Conservation (phyloP, 768 basidiomycete species). For the Chalciporus piperatus region DNA sequence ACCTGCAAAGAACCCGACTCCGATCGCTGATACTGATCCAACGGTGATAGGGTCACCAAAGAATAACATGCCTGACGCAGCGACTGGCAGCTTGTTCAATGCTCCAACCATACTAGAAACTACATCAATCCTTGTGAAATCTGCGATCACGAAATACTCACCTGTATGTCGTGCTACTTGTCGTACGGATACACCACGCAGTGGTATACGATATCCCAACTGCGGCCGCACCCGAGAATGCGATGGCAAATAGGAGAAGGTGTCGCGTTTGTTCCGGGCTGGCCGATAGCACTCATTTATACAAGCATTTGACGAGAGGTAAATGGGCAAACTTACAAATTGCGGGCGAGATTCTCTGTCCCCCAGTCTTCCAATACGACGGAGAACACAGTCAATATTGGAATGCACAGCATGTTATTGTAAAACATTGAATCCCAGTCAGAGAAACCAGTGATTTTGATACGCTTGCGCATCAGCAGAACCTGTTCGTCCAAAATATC, state of each 20-base stretch:
- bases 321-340: conserved; percentile 72
- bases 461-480: conserved; percentile 92
- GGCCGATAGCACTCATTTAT: conserved; percentile 3
- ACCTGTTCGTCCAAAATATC: conserved; percentile 53
- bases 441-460: conserved; percentile 92
- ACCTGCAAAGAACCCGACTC: conserved; percentile 88
- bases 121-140: conserved; percentile 7
- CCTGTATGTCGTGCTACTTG: conserved; percentile 99
- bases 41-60: conserved; percentile 88
- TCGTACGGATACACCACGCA: conserved; percentile 96
- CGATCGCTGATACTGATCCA: conserved; percentile 85
- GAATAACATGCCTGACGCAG: conserved; percentile 97
- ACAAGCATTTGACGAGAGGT: not conserved
- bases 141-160: conserved; percentile 28
- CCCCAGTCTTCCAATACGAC: conserved; percentile 90
- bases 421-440: conserved; percentile 99
- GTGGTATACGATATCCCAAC: conserved; percentile 98
- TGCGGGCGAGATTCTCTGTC: conserved; percentile 65
- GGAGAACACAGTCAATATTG: conserved; percentile 80
- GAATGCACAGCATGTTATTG: conserved; percentile 94
- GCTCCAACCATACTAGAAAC: conserved; percentile 87
- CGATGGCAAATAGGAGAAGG: conserved; percentile 82
- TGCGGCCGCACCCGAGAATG: conserved; percentile 95
- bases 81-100: conserved; percentile 95
- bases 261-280: conserved; percentile 83